Evolutionary conservation across 371 early-diverging fungal genomes (phyloP).

Genomic region (Mortierella sp.): DNA sequence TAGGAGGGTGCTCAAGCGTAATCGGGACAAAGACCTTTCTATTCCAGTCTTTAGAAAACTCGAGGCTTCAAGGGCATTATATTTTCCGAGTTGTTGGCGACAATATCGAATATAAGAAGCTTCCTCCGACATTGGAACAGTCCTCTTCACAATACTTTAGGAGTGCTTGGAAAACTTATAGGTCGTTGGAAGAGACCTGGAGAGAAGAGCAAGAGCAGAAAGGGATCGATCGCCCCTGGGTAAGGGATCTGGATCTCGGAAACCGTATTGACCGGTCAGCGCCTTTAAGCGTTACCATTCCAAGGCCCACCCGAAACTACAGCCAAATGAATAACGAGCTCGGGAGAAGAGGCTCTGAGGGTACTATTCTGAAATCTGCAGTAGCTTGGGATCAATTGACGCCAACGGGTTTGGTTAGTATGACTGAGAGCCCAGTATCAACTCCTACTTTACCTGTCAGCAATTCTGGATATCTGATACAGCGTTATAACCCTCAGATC

Average conservation of each 20-base stretch:
- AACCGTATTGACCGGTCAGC: neutral
- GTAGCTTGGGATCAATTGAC: constrained; percentile 36
- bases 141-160: constrained; percentile 44
- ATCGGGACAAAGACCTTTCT: constrained; percentile 34
- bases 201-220: constrained; percentile 22
- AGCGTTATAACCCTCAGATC: constrained; percentile 26
- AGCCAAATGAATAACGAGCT: neutral
- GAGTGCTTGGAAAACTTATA: constrained; percentile 32
- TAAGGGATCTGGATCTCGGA: neutral
- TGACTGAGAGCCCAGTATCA: constrained; percentile 4
- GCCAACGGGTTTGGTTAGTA: neutral
- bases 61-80: constrained; percentile 41
- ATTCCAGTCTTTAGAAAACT: constrained; percentile 34
- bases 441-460: neutral
- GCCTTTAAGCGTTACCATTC: neutral
- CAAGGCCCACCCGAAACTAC: neutral
- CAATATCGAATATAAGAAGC: constrained; percentile 37
- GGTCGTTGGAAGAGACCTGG: constrained; percentile 24
- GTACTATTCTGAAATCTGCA: constrained; percentile 21
- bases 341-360: constrained; percentile 3
- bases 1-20: neutral
- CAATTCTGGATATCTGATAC: constrained; percentile 19
- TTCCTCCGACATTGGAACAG: constrained; percentile 20
- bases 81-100: constrained; percentile 36
- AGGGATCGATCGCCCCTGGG: neutral